Conservation (phyloP, 2,329 filamentous ascomycete species). For the Colletotrichum acutatum region DNA sequence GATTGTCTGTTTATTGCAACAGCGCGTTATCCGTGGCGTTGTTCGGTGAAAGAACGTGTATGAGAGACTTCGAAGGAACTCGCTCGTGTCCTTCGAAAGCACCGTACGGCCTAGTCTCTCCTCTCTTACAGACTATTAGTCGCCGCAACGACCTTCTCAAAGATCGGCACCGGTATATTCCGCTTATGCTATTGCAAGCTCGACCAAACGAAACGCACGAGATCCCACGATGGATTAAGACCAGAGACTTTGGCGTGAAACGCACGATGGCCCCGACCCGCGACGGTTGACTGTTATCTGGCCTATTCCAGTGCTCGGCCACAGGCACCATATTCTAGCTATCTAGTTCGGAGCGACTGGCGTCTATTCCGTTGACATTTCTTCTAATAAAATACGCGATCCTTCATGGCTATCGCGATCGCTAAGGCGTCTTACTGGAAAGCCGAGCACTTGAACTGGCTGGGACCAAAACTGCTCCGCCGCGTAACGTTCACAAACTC, state of each 20-base stretch:
- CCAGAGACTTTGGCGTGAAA: neutral
- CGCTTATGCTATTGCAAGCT: conserved; percentile 14
- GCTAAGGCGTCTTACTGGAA: conserved; percentile 10
- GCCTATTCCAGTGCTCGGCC: neutral
- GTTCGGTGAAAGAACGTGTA: conserved; percentile 18
- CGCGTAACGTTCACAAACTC: conserved; percentile 4
- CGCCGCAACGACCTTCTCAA: conserved; percentile 3
- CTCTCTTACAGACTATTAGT: conserved; percentile 3
- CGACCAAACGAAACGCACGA: neutral
- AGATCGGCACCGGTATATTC: neutral
- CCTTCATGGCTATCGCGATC: neutral
- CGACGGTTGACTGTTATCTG: neutral
- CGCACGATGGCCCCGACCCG: conserved; percentile 10
- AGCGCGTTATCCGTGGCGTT: conserved; percentile 12
- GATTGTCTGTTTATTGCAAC: neutral
- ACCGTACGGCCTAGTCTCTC: neutral
- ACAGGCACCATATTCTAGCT: neutral
- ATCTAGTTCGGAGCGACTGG: neutral
- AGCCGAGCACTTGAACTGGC: neutral
- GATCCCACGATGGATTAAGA: conserved; percentile 7
- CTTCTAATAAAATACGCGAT: conserved; percentile 3
- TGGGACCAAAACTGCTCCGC: conserved; percentile 10
- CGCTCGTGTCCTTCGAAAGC: neutral
- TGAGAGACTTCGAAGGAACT: neutral
- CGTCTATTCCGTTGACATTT: neutral